Conservation (phyloP, 2,329 filamentous ascomycete genomes). For the Phialemonium atrogriseum region DNA sequence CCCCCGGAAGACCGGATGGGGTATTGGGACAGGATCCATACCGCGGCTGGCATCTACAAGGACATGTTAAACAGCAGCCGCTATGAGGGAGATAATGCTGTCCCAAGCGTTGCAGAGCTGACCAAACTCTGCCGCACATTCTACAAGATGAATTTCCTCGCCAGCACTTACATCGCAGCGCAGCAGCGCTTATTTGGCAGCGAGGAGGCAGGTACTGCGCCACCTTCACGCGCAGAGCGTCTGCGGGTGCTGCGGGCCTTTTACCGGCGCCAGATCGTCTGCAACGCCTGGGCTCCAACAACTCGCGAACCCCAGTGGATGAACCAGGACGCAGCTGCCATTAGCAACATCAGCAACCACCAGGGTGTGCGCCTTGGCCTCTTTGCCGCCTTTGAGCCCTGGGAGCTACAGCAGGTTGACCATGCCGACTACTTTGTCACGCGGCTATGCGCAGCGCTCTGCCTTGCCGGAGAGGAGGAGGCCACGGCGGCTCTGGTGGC, state of each 20-base stretch:
- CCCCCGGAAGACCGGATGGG: background rate
- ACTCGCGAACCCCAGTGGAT: no score
- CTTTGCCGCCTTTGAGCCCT: conserved; percentile 4
- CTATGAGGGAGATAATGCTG: background rate
- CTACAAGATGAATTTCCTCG: conserved; percentile 5
- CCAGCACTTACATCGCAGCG: background rate
- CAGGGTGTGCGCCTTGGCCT: conserved; percentile 1
- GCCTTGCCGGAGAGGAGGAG: background rate
- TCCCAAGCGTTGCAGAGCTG: conserved; percentile 1
- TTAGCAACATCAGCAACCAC: background rate
- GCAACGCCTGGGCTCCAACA: conserved; percentile 7
- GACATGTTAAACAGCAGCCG: background rate
- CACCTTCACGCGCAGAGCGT: conserved; percentile 4
- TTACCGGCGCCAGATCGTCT: conserved; percentile 8
- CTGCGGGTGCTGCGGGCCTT: conserved; percentile 4
- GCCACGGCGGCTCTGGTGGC: no score
- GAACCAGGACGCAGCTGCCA: no score
- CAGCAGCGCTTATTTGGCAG: background rate
- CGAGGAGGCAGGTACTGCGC: no score
- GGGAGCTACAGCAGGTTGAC: conserved; percentile 7
- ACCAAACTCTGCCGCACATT: conserved; percentile 1
- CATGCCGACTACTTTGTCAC: conserved; percentile 3
- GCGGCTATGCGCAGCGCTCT: conserved; percentile 3
- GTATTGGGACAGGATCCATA: conserved; percentile 1
- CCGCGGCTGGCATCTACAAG: conserved; percentile 2